Evolutionary conservation across 148 eudicot genomes (phyloP).

Genomic region (Amaranthus hypochondriacus): DNA sequence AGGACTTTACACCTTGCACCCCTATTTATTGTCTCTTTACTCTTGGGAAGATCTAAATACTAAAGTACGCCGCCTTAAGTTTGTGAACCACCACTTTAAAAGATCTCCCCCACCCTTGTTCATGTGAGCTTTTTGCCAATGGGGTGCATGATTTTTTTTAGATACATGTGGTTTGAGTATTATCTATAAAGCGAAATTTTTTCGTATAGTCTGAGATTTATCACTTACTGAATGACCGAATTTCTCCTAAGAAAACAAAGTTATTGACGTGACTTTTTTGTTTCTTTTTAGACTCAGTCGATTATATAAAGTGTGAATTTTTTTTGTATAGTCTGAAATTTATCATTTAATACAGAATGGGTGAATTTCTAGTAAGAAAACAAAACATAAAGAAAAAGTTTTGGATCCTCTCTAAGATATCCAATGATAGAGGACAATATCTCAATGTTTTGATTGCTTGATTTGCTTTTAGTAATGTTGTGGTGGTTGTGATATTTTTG

Average conservation of each 20-base stretch:
- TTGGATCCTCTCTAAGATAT: slow-evolving; percentile 18
- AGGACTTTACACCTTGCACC: slow-evolving; percentile 13
- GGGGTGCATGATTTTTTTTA: slow-evolving; percentile 5
- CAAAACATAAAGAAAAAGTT: too few species aligned
- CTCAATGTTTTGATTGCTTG: slow-evolving; percentile 19
- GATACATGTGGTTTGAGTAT: too few species aligned
- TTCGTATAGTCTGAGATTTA: too few species aligned
- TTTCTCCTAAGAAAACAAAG: too few species aligned
- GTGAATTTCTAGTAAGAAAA: too few species aligned
- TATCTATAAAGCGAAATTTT: too few species aligned
- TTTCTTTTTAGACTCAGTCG: too few species aligned
- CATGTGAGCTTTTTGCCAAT: slow-evolving; percentile 18
- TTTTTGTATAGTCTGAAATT: too few species aligned
- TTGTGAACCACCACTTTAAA: slow-evolving; percentile 20
- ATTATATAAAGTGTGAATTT: too few species aligned
- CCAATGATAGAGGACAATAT: slow-evolving; percentile 19
- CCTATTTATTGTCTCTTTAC: slow-evolving; percentile 6
- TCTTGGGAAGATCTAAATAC: slow-evolving; percentile 24
- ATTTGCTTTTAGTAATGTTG: slow-evolving; percentile 6
- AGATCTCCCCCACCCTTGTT: neutral
- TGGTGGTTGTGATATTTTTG: neutral
- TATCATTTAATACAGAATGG: too few species aligned
- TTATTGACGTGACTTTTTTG: too few species aligned
- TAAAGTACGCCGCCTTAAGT: slow-evolving; percentile 22
- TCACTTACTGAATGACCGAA: too few species aligned